These are phyloP conservation scores for Yamadazyma epiphylla DNA, from an alignment of 1,139 yeast genomes.

Conservation along the genomic window DNA sequence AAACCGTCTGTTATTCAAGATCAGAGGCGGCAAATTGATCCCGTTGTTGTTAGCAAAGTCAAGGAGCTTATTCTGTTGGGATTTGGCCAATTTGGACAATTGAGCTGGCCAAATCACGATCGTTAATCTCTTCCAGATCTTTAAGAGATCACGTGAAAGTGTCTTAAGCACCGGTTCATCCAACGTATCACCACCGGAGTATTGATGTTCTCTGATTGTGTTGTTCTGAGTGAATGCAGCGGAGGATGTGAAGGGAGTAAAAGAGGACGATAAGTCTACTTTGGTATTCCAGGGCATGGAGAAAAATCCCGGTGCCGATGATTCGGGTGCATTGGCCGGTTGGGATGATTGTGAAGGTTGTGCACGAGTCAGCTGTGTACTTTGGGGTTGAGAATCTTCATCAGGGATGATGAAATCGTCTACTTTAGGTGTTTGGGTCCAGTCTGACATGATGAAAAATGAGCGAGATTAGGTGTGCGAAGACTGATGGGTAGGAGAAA, in stretches of 20 bases:
- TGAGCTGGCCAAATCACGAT: slow-evolving; percentile 74
- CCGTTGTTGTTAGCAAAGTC: slow-evolving; percentile 45
- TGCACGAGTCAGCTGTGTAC: no score
- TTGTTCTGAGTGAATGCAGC: slow-evolving; percentile 40
- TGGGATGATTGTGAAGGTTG: slow-evolving; percentile 2
- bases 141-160: slow-evolving; percentile 59
- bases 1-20: slow-evolving; percentile 25
- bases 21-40: slow-evolving; percentile 39
- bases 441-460: slow-evolving; percentile 8
- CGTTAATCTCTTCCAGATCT: slow-evolving; percentile 60
- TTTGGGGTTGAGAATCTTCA: slow-evolving; percentile 16
- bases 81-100: slow-evolving; percentile 37
- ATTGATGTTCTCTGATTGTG: slow-evolving; percentile 65
- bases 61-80: slow-evolving; percentile 41
- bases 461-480: no score
- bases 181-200: slow-evolving; percentile 78
- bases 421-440: slow-evolving; percentile 13
- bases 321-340: slow-evolving; percentile 1
- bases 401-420: slow-evolving; percentile 27
- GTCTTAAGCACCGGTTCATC: slow-evolving; percentile 80
- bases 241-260: slow-evolving; percentile 32
- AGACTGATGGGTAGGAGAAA: no score
- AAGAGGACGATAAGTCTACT: slow-evolving; percentile 38
- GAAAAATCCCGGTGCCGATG: slow-evolving; percentile 5
- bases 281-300: slow-evolving; percentile 26